Percentiles rank a stretch among this genome's conserved stretches.
Evolutionary conservation across 331 rosid species (phyloP).

Genomic region (Rosa hybrid): DNA sequence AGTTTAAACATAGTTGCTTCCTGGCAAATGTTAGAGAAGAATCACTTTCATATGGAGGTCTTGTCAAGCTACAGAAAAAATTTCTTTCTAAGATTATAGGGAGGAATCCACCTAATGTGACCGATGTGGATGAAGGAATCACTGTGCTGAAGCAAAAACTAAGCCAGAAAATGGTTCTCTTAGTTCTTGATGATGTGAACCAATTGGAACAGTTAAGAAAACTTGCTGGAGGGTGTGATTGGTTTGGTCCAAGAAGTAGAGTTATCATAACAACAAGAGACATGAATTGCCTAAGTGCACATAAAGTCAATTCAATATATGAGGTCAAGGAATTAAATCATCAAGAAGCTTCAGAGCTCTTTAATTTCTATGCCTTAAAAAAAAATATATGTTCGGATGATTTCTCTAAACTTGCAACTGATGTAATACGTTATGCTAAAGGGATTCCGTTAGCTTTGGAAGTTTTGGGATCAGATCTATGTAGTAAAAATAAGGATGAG

Average conservation of each 20-base stretch:
- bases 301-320: neutral
- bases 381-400: neutral
- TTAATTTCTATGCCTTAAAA: neutral
- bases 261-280: constrained; percentile 9
- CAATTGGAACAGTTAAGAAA: neutral
- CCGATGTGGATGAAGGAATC: neutral
- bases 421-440: neutral
- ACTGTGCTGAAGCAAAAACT: neutral
- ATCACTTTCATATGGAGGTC: neutral
- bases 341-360: neutral
- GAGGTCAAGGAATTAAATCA: neutral
- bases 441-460: constrained; percentile 10
- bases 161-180: neutral
- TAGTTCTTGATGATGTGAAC: neutral
- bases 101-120: neutral
- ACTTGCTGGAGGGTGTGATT: neutral
- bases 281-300: neutral
- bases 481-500: neutral
- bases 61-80: neutral
- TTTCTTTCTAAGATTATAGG: neutral
- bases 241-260: neutral
- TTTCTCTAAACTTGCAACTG: neutral
- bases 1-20: neutral
- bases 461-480: neutral
- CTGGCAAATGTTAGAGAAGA: neutral